These are phyloP conservation scores for Glycine tomentella DNA, from an alignment of 306 rosid species.

Conservation along the genomic window DNA sequence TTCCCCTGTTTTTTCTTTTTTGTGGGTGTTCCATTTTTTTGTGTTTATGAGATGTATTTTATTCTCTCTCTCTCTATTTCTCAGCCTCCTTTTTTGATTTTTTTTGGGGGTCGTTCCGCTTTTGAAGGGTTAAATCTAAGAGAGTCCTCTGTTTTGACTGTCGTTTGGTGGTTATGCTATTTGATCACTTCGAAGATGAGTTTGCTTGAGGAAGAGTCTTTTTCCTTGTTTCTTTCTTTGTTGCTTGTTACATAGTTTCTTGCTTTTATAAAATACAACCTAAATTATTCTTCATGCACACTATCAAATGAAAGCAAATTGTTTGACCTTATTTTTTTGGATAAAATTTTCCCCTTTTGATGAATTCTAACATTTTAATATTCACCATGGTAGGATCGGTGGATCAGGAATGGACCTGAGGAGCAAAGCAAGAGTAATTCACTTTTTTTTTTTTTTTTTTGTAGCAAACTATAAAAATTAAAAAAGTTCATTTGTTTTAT, in stretches of 20 bases:
- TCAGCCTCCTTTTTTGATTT: neutral
- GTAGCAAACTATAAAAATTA: neutral
- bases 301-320: conserved; percentile 29
- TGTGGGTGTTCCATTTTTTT: neutral
- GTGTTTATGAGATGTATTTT: neutral
- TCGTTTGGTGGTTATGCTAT: conserved; percentile 1
- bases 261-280: conserved; percentile 15
- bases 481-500: neutral
- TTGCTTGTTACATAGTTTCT: neutral
- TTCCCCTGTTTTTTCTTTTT: conserved; percentile 13
- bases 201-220: neutral
- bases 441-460: neutral
- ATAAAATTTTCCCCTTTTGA: neutral
- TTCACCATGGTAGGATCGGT: conserved; percentile 81
- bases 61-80: neutral
- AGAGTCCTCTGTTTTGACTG: conserved; percentile 3
- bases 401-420: conserved; percentile 93
- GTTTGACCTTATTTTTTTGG: neutral
- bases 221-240: neutral
- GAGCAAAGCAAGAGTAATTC: conserved; percentile 94
- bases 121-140: neutral
- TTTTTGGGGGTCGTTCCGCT: neutral
- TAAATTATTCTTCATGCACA: neutral
- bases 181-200: conserved; percentile 11
- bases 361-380: conserved; percentile 28